Conservation (phyloP, 1,284 basidiomycete species). For the Xerocomus minutiporus region DNA sequence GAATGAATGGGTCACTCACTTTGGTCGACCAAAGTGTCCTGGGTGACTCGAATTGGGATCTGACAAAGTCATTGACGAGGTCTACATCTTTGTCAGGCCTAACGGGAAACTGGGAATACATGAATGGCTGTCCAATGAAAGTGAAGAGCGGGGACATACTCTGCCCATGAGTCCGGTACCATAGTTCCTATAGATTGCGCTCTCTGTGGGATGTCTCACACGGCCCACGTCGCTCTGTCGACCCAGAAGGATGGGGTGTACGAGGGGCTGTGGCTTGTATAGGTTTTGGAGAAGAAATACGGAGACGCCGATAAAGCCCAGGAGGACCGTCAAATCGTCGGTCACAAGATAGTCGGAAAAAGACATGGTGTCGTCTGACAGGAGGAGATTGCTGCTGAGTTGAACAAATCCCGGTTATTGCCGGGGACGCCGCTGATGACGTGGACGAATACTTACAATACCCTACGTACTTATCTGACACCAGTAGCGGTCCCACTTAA, state of each 20-base stretch:
- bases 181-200: conserved; percentile 79
- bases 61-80: conserved; percentile 62
- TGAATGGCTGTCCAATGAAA: neutral
- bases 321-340: conserved; percentile 70
- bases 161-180: conserved; percentile 72
- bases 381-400: neutral
- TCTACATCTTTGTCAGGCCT: conserved; percentile 66
- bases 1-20: conserved; percentile 36
- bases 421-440: neutral
- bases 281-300: conserved; percentile 70
- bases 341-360: conserved; percentile 57
- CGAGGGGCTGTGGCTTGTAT: conserved; percentile 73
- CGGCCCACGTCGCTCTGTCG: conserved; percentile 79
- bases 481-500: no score
- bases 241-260: conserved; percentile 78
- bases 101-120: conserved; percentile 54
- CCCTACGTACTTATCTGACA: no score
- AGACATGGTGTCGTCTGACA: conserved; percentile 33
- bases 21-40: conserved; percentile 75
- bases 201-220: conserved; percentile 69
- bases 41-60: conserved; percentile 57
- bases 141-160: conserved; percentile 39
- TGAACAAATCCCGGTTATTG: conserved; percentile 6
- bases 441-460: no score
- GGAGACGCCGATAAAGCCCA: conserved; percentile 67